Conservation (phyloP, 1,139 yeast species). For the Pneumocystis sp. region DNA sequence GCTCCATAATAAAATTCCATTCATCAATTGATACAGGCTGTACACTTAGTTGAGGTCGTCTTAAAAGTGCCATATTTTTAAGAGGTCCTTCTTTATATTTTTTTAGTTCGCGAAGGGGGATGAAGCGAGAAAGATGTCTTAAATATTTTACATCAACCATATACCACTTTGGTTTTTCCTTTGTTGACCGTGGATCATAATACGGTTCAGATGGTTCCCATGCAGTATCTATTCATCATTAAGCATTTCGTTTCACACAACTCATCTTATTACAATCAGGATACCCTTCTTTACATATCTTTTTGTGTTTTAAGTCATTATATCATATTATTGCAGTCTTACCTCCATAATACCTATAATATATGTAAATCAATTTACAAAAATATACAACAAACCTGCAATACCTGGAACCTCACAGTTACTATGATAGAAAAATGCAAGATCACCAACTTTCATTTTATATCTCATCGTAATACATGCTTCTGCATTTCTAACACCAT, state of each 20-base stretch:
- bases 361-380: neutral
- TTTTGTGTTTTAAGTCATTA: slow-evolving; percentile 13
- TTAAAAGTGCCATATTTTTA: slow-evolving; percentile 31
- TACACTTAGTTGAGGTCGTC: slow-evolving; percentile 36
- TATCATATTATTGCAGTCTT: neutral
- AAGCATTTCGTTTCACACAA: neutral
- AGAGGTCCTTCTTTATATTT: slow-evolving; percentile 19
- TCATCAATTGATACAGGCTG: slow-evolving; percentile 32
- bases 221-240: slow-evolving; percentile 17
- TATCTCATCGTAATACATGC: slow-evolving; percentile 35
- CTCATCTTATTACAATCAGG: slow-evolving; percentile 21
- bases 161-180: slow-evolving; percentile 37
- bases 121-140: slow-evolving; percentile 29
- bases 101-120: slow-evolving; percentile 28
- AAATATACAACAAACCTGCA: slow-evolving; percentile 27
- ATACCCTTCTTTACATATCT: slow-evolving; percentile 31
- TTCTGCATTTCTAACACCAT: slow-evolving; percentile 42
- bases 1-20: slow-evolving; percentile 26
- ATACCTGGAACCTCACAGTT: slow-evolving; percentile 39
- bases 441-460: slow-evolving; percentile 32
- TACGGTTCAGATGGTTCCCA: slow-evolving; percentile 22
- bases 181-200: slow-evolving; percentile 32
- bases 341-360: neutral
- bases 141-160: slow-evolving; percentile 36
- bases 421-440: slow-evolving; percentile 38